Base-by-base conservation (phyloP, 306 rosid genomes). In the Cicer cuneatum region DNA sequence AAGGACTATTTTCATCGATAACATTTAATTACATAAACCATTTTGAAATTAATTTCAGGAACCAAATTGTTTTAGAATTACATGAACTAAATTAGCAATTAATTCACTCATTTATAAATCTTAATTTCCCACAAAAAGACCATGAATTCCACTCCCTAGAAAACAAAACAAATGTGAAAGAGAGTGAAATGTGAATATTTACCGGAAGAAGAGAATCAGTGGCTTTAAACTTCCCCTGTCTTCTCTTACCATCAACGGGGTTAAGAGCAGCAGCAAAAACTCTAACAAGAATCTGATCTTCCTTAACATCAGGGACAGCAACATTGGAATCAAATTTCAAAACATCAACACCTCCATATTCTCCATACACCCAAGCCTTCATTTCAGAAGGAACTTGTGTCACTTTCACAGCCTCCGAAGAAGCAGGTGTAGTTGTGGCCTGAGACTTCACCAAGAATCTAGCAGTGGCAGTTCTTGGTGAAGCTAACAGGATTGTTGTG, bases 181-280 rank as follows among this genome's bases (percentile, higher is more conserved):
- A 69, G 67, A 60, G 18, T 14, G 71, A 59, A 39, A 29, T 29
- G 35, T 29, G 5, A 29, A 29, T 29, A 29, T 29, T 75, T 16
- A 91, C 98, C 90, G 97, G 95, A 78, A 94, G 97, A 15, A 96
- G 93, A 79, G 97, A 91, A 76, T 94, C 97, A 59, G 97, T 76
- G 80, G 87, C 90, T 87, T 88, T 78, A 81, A 94, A 94, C 83
- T 94, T 94, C 2, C 97, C 97, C 77, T 71, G 95, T 77, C 92
- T 84, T 66, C 97, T 86, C 85, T 94, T 94, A 69, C 69, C 83
- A 81, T 91, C 97, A 62, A 94, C 98, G 2, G 96, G 98, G 59
- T 94, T 94, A 71, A 94, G 98, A 56, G 97, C 96, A 1, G 97
- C 96, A 43, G 97, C 97, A 42, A 43, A 66, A 52, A 89, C 96